phyloP scores from a whole-genome alignment of 1,284 basidiomycete species.

The Apiotrichum laibachii region DNA sequence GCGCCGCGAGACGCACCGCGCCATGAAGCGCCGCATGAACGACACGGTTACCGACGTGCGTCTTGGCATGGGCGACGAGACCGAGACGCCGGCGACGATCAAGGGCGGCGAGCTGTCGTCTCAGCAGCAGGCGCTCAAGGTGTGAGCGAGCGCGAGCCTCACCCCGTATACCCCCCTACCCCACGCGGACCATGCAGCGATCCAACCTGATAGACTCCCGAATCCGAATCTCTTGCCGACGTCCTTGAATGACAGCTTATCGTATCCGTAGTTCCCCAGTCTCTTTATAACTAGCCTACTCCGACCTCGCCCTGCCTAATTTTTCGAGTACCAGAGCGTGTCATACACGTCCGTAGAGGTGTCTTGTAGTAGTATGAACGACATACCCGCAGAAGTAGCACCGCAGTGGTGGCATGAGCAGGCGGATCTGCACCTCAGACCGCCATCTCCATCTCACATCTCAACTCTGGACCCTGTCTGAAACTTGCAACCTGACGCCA shows the following conservation, averaged over 20 bases:
- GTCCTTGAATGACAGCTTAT: too few relatives aligned
- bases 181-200: too few relatives aligned
- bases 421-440: too few relatives aligned
- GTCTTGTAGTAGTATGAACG: slow-evolving; percentile 6
- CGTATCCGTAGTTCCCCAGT: too few relatives aligned
- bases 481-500: too few relatives aligned
- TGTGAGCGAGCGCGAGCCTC: background rate
- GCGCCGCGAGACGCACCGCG: slow-evolving; percentile 17
- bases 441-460: too few relatives aligned
- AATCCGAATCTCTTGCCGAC: background rate
- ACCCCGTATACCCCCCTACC: background rate
- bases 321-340: too few relatives aligned
- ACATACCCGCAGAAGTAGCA: background rate
- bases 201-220: background rate
- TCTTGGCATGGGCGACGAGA: background rate
- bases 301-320: too few relatives aligned
- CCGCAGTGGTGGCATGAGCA: background rate
- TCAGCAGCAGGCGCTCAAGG: slow-evolving; percentile 14
- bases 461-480: too few relatives aligned
- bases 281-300: too few relatives aligned
- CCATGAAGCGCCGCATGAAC: slow-evolving; percentile 3
- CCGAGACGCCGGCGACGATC: slow-evolving; percentile 9
- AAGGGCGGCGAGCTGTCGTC: slow-evolving; percentile 13
- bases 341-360: background rate
- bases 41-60: slow-evolving; percentile 1